phyloP scores from a whole-genome alignment of 768 basidiomycete species.

The Termitomyces sp. region DNA sequence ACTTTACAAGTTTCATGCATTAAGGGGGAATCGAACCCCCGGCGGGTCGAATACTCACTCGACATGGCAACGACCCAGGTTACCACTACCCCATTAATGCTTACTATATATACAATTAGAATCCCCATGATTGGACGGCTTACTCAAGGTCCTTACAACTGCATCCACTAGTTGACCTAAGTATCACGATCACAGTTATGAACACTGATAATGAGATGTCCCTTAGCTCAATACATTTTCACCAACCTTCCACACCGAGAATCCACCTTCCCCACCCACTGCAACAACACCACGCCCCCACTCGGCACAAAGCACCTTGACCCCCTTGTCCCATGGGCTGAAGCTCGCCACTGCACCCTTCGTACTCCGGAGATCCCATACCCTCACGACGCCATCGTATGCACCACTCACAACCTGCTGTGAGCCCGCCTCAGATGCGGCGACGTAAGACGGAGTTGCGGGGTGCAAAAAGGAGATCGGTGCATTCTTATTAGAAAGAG shows the following conservation, averaged over 20 bases:
- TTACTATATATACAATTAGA: too few species aligned
- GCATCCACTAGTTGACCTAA: too few species aligned
- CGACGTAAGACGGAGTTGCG: conserved; percentile 62
- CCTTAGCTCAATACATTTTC: not conserved
- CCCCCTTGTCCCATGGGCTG: conserved; percentile 47
- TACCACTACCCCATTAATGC: too few species aligned
- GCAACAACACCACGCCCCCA: conserved; percentile 52
- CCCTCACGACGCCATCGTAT: conserved; percentile 70
- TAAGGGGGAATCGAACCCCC: conserved; percentile 87
- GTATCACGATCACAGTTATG: too few species aligned
- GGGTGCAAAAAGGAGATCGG: conserved; percentile 50
- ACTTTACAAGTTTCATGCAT: too few species aligned
- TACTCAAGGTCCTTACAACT: too few species aligned
- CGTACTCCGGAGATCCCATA: conserved; percentile 76
- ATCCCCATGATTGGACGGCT: too few species aligned
- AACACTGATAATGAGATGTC: not conserved
- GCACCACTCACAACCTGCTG: conserved; percentile 67
- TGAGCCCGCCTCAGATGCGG: conserved; percentile 15
- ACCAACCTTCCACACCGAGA: conserved; percentile 55
- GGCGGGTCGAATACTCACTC: conserved; percentile 55
- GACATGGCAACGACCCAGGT: too few species aligned
- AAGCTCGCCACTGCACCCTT: conserved; percentile 63
- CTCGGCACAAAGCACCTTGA: conserved; percentile 57
- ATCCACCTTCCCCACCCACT: conserved; percentile 59
- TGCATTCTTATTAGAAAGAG: conserved; percentile 18